Conservation (phyloP, 805 yeast genomes). For the Helenozyma baotianmanensis region DNA sequence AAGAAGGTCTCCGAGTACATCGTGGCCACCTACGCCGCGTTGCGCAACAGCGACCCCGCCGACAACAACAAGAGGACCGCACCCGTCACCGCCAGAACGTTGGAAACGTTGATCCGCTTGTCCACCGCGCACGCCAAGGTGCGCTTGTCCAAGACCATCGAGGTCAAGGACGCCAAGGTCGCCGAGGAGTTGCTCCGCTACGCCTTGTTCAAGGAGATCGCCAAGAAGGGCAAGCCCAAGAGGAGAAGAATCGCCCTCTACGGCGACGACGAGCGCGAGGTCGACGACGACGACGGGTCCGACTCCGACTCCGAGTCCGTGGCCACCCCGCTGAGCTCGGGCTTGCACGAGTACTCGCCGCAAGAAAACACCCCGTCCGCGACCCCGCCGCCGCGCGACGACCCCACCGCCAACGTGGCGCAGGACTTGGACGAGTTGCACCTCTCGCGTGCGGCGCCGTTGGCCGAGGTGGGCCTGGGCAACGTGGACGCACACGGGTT, state of each 20-base stretch:
- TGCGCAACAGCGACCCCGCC: conserved; percentile 65
- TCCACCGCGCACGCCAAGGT: conserved; percentile 96
- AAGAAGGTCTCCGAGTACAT: conserved; percentile 75
- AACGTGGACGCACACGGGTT: conserved; percentile 13
- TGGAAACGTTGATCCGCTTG: conserved; percentile 91
- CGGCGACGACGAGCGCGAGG: conserved; percentile 22
- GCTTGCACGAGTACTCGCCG: conserved; percentile 1
- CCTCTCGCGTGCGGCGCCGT: conserved; percentile 23
- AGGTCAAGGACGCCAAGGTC: conserved; percentile 70
- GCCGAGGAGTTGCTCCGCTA: conserved; percentile 84
- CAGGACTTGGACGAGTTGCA: conserved; percentile 27
- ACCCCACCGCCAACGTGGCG: conserved; percentile 17
- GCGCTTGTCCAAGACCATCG: conserved; percentile 74
- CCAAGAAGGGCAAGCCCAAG: conserved; percentile 31
- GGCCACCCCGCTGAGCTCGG: conserved; percentile 1
- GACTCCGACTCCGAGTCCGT: conserved; percentile 12
- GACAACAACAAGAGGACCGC: conserved; percentile 71
- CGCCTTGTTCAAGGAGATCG: conserved; percentile 77
- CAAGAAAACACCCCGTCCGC: conserved; percentile 11
- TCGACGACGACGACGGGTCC: conserved; percentile 33
- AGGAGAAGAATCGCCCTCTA: conserved; percentile 17
- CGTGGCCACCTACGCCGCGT: conserved; percentile 70
- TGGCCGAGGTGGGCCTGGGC: conserved; percentile 18
- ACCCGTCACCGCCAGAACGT: conserved; percentile 97
- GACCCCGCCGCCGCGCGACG: conserved; percentile 7